A percentile compares a stretch with the other conserved stretches of the same genome.
Evolutionary conservation across 768 basidiomycete genomes (phyloP).

Genomic region (Lactarius akahatsu): DNA sequence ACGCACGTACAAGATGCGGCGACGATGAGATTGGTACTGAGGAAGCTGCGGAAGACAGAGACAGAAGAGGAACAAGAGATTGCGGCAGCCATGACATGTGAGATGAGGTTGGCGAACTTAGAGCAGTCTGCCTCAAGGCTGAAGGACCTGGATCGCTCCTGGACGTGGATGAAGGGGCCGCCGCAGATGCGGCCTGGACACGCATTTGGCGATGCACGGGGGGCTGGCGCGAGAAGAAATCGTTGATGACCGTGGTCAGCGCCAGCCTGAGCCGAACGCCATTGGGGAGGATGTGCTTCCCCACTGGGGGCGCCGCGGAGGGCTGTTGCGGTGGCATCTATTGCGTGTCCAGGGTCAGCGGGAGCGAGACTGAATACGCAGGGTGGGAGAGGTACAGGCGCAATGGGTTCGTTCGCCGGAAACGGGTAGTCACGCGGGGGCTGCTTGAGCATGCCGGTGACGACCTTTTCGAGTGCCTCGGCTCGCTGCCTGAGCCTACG

Average conservation of each 20-base stretch:
- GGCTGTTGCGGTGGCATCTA: conserved; percentile 48
- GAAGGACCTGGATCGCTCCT: conserved; percentile 32
- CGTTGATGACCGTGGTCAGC: conserved; percentile 75
- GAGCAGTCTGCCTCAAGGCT: conserved; percentile 29
- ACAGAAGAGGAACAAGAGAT: conserved; percentile 31
- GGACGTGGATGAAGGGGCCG: conserved; percentile 25
- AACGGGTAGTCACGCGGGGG: conserved; percentile 63
- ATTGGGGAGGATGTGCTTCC: conserved; percentile 71
- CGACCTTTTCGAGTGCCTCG: conserved; percentile 80
- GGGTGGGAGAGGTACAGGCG: conserved; percentile 34
- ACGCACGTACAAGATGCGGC: conserved; percentile 34
- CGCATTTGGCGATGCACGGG: conserved; percentile 38
- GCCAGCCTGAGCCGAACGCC: conserved; percentile 77
- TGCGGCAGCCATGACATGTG: conserved; percentile 8
- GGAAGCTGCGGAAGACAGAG: conserved; percentile 30
- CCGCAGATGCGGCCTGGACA: conserved; percentile 26
- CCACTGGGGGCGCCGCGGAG: conserved; percentile 34
- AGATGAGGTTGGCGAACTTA: conserved; percentile 23
- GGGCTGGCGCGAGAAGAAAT: conserved; percentile 72
- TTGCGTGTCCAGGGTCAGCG: conserved; percentile 32
- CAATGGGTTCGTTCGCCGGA: conserved; percentile 52
- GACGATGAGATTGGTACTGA: conserved; percentile 8
- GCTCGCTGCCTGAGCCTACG: conserved; percentile 66
- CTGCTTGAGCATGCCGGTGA: conserved; percentile 77
- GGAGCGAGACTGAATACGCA: neutral